These are phyloP conservation scores for Erythrophleum fordii DNA, from an alignment of 306 rosid species.

Conservation along the genomic window DNA sequence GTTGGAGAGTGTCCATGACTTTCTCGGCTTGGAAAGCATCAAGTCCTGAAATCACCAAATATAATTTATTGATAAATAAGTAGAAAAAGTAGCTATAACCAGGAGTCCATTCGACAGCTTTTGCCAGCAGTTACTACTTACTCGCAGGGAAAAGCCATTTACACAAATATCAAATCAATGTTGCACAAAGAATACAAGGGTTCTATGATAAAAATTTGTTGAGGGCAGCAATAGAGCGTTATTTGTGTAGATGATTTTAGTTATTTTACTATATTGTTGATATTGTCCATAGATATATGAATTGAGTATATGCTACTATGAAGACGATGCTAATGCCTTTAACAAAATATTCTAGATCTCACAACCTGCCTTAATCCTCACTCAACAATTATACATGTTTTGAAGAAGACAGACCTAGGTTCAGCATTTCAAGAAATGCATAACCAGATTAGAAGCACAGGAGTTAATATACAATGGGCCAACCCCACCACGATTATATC, in stretches of 20 bases:
- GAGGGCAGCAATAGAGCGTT: not conserved
- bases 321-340: not conserved
- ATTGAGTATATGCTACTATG: not conserved
- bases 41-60: slow-evolving; percentile 65
- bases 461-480: not conserved
- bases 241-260: not conserved
- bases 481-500: not conserved
- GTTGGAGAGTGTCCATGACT: slow-evolving; percentile 86
- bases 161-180: slow-evolving; percentile 1
- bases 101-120: slow-evolving; percentile 4
- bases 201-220: not conserved
- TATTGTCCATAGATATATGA: not conserved
- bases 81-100: not conserved
- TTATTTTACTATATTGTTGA: not conserved
- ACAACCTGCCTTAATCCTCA: not conserved
- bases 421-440: not conserved
- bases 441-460: not conserved
- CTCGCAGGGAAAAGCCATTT: slow-evolving; percentile 9
- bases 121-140: slow-evolving; percentile 16
- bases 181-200: slow-evolving; percentile 5
- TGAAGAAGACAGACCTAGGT: not conserved
- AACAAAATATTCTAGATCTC: not conserved
- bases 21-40: slow-evolving; percentile 99
- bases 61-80: slow-evolving; percentile 34
- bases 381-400: not conserved